Percentiles rank a stretch among this genome's conserved stretches.
Evolutionary conservation across 148 eudicot genomes (phyloP).

Genomic region (Suaeda aralocaspica): DNA sequence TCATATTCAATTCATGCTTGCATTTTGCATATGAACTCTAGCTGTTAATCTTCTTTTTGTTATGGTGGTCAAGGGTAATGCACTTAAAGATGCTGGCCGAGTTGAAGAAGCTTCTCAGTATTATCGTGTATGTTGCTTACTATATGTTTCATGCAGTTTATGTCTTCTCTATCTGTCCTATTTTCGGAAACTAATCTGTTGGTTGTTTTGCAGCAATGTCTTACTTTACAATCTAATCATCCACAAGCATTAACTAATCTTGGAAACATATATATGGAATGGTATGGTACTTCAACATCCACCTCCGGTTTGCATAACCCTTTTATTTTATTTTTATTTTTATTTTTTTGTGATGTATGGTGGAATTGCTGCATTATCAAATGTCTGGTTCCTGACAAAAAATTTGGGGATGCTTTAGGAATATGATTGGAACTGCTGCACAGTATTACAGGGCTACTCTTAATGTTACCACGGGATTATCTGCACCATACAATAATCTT

Average conservation of each 20-base stretch:
- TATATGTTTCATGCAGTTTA: neutral
- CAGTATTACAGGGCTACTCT: slow-evolving; percentile 86
- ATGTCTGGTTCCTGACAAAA: slow-evolving; percentile 4
- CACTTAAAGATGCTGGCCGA: slow-evolving; percentile 83
- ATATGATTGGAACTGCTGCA: slow-evolving; percentile 83
- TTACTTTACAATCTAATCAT: slow-evolving; percentile 78
- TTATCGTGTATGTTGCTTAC: slow-evolving; percentile 58
- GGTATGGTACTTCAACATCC: slow-evolving; percentile 39
- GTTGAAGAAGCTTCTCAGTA: slow-evolving; percentile 81
- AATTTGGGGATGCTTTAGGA: slow-evolving; percentile 47
- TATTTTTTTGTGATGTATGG: slow-evolving; percentile 1
- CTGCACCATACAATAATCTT: slow-evolving; percentile 92
- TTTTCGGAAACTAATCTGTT: slow-evolving; percentile 16
- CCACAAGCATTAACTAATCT: slow-evolving; percentile 96
- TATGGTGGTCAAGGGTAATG: slow-evolving; percentile 60
- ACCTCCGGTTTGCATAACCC: neutral
- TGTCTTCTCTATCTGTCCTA: neutral
- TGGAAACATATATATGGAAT: slow-evolving; percentile 95
- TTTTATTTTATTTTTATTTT: no score
- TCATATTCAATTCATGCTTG: neutral
- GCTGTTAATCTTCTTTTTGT: slow-evolving; percentile 11
- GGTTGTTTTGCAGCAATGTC: slow-evolving; percentile 71
- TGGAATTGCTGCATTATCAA: neutral
- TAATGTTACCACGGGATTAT: slow-evolving; percentile 80
- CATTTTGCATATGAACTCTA: neutral